Base-by-base conservation (phyloP, 2,329 filamentous ascomycete genomes). In the Penicillium sp. region DNA sequence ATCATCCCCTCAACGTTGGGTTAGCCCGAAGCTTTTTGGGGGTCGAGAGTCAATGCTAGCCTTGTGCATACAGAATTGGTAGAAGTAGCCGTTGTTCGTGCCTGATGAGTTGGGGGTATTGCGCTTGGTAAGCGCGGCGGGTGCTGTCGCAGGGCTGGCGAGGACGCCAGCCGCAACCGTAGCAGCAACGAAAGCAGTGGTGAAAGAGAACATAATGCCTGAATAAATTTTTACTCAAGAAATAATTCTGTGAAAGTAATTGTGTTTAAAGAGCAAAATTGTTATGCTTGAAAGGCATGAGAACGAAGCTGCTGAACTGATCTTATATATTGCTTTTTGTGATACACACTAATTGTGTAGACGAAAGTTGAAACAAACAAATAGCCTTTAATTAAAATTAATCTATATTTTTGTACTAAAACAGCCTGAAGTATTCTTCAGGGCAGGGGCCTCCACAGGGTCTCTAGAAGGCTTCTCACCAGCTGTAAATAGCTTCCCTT, bases 111-210 rank as follows among this genome's bases (percentile, higher is more conserved):
- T 55, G 24, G 53, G 53, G 38, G 53, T 55, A 44, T 55, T 55
- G 53, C 53, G 53, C 37, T 30, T 55, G 35, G 22, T 30, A 15
- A 55, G 33, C 53, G 37, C 37, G 24, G 33, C 53, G 15, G 53
- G 53, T 28, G 37, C 33, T 42, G 53, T 24, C 35, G 53, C 37
- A 40, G 53, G 53, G 37, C 53, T 55, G 37, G 53, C 53, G 37
- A 55, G 35, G 37, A 55, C 53, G n/a, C 53, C 53, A 40, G 26
- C 53, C 15, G 37, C 35, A n/a, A 44, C 53, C 26, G 53, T 28
- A 38, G 53, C 53, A 33, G 53, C 53, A 55, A 55, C 53, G 37
- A 55, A 44, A 55, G 53, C 53, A 19, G 53, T 55, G 37, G 53
- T 55, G 53, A 55, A 55, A 7, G 53, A 44, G 13, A 44, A 28